Evolutionary conservation across 352 stramenopile species (phyloP).

Genomic region (Globisporangium camurandrum): DNA sequence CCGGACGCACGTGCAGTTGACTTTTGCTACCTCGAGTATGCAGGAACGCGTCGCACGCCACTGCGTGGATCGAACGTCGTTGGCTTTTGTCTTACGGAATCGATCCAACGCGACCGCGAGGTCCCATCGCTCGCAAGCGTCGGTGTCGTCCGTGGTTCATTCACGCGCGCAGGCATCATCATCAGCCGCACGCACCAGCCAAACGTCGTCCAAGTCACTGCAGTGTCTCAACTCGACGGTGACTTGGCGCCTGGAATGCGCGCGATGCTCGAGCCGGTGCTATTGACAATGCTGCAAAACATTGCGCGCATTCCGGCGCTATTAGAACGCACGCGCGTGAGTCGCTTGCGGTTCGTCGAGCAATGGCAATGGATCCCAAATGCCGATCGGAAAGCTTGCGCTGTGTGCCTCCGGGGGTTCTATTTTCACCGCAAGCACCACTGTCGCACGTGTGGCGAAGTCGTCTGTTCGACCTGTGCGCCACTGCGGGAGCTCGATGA

Average conservation of each 20-base stretch:
- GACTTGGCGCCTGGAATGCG: conserved; percentile 23
- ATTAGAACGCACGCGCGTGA: conserved; percentile 66
- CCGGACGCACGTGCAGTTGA: conserved; percentile 29
- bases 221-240: conserved; percentile 65
- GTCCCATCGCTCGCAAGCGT: conserved; percentile 59
- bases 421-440: conserved; percentile 78
- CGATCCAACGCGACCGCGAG: conserved; percentile 47
- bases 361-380: conserved; percentile 74
- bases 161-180: conserved; percentile 63
- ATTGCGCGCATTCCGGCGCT: conserved; percentile 47
- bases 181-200: conserved; percentile 70
- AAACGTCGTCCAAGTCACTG: conserved; percentile 61
- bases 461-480: conserved; percentile 67
- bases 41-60: conserved; percentile 37
- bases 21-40: conserved; percentile 75
- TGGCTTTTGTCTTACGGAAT: conserved; percentile 75
- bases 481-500: conserved; percentile 68
- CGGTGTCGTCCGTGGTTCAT: conserved; percentile 46
- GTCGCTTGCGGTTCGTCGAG: conserved; percentile 64
- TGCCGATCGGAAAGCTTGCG: conserved; percentile 68
- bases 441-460: conserved; percentile 66
- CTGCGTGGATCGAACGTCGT: conserved; percentile 41
- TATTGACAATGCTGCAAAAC: conserved; percentile 50
- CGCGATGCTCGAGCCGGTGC: conserved; percentile 47
- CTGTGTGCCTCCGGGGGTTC: conserved; percentile 72